These are phyloP conservation scores for Albifimbria verrucaria DNA, from an alignment of 2,329 filamentous ascomycete species.

Conservation along the genomic window DNA sequence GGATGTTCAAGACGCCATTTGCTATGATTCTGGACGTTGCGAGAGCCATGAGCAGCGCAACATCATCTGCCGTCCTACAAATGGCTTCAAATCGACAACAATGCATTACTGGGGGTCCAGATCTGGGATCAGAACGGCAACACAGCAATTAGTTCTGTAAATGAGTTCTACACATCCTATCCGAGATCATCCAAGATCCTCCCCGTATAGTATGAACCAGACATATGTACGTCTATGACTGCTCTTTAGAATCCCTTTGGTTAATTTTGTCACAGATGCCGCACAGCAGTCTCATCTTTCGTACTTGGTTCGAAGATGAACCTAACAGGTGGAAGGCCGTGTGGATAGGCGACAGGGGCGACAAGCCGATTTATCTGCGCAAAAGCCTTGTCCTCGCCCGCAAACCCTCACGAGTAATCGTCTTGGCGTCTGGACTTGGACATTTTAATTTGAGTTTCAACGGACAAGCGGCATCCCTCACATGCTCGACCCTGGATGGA, in stretches of 20 bases:
- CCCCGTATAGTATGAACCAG: constrained; percentile 39
- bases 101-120: constrained; percentile 33
- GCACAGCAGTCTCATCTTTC: constrained; percentile 36
- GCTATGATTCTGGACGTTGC: constrained; percentile 15
- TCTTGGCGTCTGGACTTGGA: constrained; percentile 34
- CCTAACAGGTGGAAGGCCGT: constrained; percentile 36
- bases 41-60: constrained; percentile 18
- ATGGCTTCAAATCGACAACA: constrained; percentile 31
- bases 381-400: constrained; percentile 24
- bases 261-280: constrained; percentile 27
- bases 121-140: constrained; percentile 31
- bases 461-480: constrained; percentile 29
- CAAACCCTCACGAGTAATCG: constrained; percentile 28
- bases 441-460: constrained; percentile 37
- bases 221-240: constrained; percentile 24
- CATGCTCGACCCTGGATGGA: constrained; percentile 35
- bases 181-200: constrained; percentile 28
- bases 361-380: constrained; percentile 37
- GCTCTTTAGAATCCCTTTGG: neutral
- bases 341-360: constrained; percentile 35
- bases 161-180: constrained; percentile 37
- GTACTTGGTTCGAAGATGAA: constrained; percentile 38
- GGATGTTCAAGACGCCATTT: neutral
- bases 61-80: constrained; percentile 17
- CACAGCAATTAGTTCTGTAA: constrained; percentile 17